Conservation (phyloP, 1,284 basidiomycete species). For the Sanghuangporus weigelae region DNA sequence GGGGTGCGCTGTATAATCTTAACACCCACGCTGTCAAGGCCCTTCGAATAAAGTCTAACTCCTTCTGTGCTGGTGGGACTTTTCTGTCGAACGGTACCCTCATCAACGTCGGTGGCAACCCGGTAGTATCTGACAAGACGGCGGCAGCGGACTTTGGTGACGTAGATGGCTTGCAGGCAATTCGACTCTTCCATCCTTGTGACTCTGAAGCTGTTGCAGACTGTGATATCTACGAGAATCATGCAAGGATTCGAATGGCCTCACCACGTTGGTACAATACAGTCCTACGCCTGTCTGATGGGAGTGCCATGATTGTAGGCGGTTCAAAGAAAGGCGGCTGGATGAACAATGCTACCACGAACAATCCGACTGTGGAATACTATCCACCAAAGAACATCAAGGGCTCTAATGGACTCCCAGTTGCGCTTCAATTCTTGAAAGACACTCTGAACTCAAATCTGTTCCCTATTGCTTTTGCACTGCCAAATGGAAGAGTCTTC, state of each 20-base stretch:
- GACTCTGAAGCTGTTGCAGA: constrained; percentile 38
- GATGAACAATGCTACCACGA: constrained; percentile 73
- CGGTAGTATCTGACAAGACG: constrained; percentile 57
- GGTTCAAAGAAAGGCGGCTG: constrained; percentile 76
- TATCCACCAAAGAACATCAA: constrained; percentile 72
- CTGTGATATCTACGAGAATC: constrained; percentile 66
- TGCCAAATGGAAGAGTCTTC: constrained; percentile 73
- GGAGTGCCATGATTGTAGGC: constrained; percentile 77
- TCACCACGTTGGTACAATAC: constrained; percentile 77
- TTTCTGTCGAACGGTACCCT: constrained; percentile 74
- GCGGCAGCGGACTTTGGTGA: constrained; percentile 71
- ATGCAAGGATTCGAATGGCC: constrained; percentile 57
- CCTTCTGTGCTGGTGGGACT: constrained; percentile 83
- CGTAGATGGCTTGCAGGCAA: constrained; percentile 64
- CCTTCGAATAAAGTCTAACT: constrained; percentile 68
- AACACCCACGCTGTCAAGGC: constrained; percentile 57
- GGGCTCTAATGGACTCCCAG: constrained; percentile 58
- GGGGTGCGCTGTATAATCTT: constrained; percentile 72
- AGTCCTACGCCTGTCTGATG: constrained; percentile 62
- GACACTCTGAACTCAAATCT: constrained; percentile 77
- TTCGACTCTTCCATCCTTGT: constrained; percentile 73
- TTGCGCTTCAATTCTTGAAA: constrained; percentile 57
- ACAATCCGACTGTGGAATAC: constrained; percentile 80
- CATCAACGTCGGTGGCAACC: constrained; percentile 75
- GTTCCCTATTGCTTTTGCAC: constrained; percentile 70